A percentile compares a stretch with the other conserved stretches of the same genome.
These are phyloP conservation scores for Acorus calamus DNA, from an alignment of 106 monocot species.

Conservation along the genomic window DNA sequence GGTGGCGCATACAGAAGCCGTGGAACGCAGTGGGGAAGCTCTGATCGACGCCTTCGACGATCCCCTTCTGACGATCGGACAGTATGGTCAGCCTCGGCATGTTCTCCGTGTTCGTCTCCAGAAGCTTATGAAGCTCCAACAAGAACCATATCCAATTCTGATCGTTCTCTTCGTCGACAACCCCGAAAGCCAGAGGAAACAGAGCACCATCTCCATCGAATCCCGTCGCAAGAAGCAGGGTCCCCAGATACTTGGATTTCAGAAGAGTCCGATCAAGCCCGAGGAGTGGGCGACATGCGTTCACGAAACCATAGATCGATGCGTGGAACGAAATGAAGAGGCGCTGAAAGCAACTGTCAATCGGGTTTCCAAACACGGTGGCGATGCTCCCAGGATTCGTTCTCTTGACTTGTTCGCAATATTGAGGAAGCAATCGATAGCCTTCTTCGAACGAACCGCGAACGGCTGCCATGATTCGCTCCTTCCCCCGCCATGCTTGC, in stretches of 20 bases:
- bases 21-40: conserved; percentile 98
- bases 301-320: conserved; percentile 86
- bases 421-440: conserved; percentile 73
- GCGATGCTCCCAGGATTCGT: conserved; percentile 93
- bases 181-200: conserved; percentile 90
- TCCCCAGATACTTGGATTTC: conserved; percentile 92
- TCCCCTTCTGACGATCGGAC: conserved; percentile 81
- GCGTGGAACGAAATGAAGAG: conserved; percentile 87
- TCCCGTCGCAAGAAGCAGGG: conserved; percentile 83
- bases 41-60: conserved; percentile 84
- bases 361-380: conserved; percentile 60
- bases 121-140: conserved; percentile 68
- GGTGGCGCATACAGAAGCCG: conserved; percentile 90
- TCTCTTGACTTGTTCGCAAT: conserved; percentile 70
- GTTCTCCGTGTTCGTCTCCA: conserved; percentile 84
- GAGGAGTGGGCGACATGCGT: conserved; percentile 84
- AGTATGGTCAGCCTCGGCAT: conserved; percentile 94
- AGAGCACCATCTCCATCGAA: conserved; percentile 95
- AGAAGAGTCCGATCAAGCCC: conserved; percentile 84
- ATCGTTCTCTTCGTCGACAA: conserved; percentile 93
- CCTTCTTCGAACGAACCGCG: conserved; percentile 98
- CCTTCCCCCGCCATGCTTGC: conserved; percentile 97
- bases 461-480: conserved; percentile 89
- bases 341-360: conserved; percentile 68
- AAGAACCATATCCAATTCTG: conserved; percentile 99